These are phyloP conservation scores for Paratrypanosoma confusum DNA, from an alignment of 208 protist genomes.

Conservation along the genomic window DNA sequence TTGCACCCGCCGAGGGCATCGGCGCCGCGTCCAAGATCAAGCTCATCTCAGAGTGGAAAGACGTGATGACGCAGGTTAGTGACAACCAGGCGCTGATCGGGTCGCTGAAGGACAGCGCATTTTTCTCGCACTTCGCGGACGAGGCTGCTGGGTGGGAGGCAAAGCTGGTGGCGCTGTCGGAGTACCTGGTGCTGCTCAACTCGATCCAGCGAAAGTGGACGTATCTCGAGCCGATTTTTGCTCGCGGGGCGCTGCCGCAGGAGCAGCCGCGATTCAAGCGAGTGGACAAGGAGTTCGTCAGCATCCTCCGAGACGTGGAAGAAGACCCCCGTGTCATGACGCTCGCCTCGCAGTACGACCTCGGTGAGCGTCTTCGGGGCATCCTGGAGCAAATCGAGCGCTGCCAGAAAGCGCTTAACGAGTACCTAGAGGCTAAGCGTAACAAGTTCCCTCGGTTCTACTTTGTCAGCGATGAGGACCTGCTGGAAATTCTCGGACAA, in stretches of 20 bases:
- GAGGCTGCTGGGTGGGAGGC: slow-evolving; percentile 82
- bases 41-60: slow-evolving; percentile 97
- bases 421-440: slow-evolving; percentile 97
- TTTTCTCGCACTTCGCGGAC: slow-evolving; percentile 89
- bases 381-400: slow-evolving; percentile 94
- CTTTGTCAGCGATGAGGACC: slow-evolving; percentile 98
- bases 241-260: slow-evolving; percentile 90
- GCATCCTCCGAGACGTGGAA: slow-evolving; percentile 84
- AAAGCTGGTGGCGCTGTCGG: slow-evolving; percentile 81
- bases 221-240: slow-evolving; percentile 98
- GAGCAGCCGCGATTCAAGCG: slow-evolving; percentile 94
- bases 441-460: slow-evolving; percentile 94
- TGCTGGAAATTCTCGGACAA: slow-evolving; percentile 96
- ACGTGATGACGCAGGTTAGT: slow-evolving; percentile 90
- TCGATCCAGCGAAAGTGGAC: slow-evolving; percentile 96
- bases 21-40: slow-evolving; percentile 40
- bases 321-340: slow-evolving; percentile 87
- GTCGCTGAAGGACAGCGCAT: slow-evolving; percentile 94
- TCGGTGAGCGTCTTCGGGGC: slow-evolving; percentile 73
- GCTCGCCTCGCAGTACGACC: slow-evolving; percentile 68
- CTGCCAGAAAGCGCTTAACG: slow-evolving; percentile 93
- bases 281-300: slow-evolving; percentile 93
- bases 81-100: slow-evolving; percentile 92
- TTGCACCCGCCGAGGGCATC: slow-evolving; percentile 28
- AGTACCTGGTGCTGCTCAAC: slow-evolving; percentile 83